Conservation (phyloP, 163 green algal species). For the Smithsoniella earleae region DNA sequence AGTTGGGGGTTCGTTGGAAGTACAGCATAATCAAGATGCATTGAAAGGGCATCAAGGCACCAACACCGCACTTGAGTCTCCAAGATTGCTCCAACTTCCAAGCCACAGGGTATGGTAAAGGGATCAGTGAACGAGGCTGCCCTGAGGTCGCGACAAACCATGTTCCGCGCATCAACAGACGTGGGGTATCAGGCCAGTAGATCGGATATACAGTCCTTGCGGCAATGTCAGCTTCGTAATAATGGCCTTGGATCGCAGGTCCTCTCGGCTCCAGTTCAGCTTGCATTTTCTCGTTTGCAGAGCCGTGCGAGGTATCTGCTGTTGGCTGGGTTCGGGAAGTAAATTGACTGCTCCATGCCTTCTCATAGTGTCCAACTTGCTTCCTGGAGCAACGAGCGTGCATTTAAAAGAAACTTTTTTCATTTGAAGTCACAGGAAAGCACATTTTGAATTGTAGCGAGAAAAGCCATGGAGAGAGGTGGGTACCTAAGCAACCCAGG, state of each 20-base stretch:
- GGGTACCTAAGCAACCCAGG: background rate
- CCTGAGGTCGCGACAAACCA: conserved; percentile 2
- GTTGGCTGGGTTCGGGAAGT: no score
- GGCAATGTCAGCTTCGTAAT: conserved; percentile 20
- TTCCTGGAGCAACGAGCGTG: conserved; percentile 3
- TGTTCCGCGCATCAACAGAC: conserved; percentile 7
- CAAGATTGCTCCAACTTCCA: conserved; percentile 22
- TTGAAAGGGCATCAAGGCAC: no score
- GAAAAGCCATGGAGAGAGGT: background rate
- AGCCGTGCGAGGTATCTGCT: no score
- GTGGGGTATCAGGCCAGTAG: conserved; percentile 10
- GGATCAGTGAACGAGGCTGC: background rate
- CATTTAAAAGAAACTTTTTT: background rate
- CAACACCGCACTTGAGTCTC: background rate
- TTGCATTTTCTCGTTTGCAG: background rate
- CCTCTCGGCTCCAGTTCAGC: conserved; percentile 20
- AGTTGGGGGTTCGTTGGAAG: no score
- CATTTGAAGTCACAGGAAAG: no score
- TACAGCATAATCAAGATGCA: no score
- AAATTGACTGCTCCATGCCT: conserved; percentile 8
- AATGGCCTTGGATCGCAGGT: background rate
- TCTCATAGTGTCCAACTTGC: background rate
- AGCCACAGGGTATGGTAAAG: background rate
- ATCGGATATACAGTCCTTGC: background rate
- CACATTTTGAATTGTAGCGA: background rate